Evolutionary conservation across 176 grass and related monocot species (phyloP).

Genomic region (Zizania latifolia): DNA sequence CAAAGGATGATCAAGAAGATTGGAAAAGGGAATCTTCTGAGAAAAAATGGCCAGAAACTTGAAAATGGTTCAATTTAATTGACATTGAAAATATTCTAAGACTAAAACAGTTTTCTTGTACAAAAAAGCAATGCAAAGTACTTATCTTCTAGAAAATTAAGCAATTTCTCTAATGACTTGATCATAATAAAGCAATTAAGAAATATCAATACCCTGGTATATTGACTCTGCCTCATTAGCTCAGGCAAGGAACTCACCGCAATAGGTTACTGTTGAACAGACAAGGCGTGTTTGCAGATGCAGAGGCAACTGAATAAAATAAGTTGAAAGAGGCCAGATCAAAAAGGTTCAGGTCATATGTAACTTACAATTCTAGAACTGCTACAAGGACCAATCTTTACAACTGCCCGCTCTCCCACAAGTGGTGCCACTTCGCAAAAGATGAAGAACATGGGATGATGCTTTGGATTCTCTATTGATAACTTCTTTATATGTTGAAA

Average conservation of each 20-base stretch:
- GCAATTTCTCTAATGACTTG: background rate
- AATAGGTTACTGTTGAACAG: slow-evolving; percentile 1
- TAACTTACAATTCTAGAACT: slow-evolving; percentile 42
- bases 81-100: slow-evolving; percentile 9
- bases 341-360: slow-evolving; percentile 31
- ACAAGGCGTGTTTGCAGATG: slow-evolving; percentile 11
- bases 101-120: slow-evolving; percentile 22
- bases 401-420: slow-evolving; percentile 49
- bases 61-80: slow-evolving; percentile 26
- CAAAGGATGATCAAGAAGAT: slow-evolving; percentile 28
- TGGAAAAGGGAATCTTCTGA: slow-evolving; percentile 11
- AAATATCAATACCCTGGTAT: background rate
- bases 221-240: background rate
- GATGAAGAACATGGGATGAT: slow-evolving; percentile 34
- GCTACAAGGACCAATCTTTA: slow-evolving; percentile 35
- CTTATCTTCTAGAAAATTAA: background rate
- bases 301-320: background rate
- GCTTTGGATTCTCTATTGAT: slow-evolving; percentile 16
- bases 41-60: background rate
- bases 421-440: slow-evolving; percentile 49
- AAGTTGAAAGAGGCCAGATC: slow-evolving; percentile 1
- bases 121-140: background rate
- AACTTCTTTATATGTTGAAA: slow-evolving; percentile 37
- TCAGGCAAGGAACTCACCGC: background rate
- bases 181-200: slow-evolving; percentile 13